Evolutionary conservation across 768 basidiomycete species (phyloP), one percentile per base, ranked within the genome.

Genomic region (Mycena filopes): DNA sequence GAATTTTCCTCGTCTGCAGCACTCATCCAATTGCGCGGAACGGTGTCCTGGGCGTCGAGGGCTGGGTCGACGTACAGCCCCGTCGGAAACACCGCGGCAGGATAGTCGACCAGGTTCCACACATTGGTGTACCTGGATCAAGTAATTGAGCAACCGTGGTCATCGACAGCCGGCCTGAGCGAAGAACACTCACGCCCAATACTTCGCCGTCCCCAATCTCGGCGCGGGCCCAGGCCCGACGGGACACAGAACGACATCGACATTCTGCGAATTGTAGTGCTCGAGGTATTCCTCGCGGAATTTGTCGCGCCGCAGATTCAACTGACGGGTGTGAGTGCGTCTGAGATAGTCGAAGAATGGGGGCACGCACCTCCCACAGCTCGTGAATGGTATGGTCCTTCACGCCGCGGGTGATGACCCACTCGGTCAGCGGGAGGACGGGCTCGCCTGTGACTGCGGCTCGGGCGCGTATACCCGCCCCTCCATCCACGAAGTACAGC

Each of bases 401-500:
- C 1, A 60, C 65, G 3, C 40, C 40, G 10, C 40, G 58, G 5
- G 65, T 66, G 3, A 66, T 60, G 10, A 55, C 58, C 58, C 58
- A 66, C 26, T 66, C 58, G 11, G 65, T 66, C 36, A 66, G 28
- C 2, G 65, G 58, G 15, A 66, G 36, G 15, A 66, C 8, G 4
- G 58, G 65, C 31, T 66, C 65, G 7, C 46, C 46, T 4, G 26
- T 55, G 20, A 48, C 58, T 5, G 65, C 65, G 21, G 58, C 53
- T 25, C 59, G 47, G 3, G 21, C 57, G 2, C 65, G 65, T 6
- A 66, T 40, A 1, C 38, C 12, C 3, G 58, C 58, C 10, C 65
- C 65, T 4, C 58, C 65, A 25, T 66, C 65, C 10, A 54, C 36
- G 25, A 66, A 66, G 29, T 66, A 66, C 12, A 66, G 53, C 16